Evolutionary conservation across 768 basidiomycete species (phyloP), one percentile per base, ranked within the genome.

Genomic region (Royoungia palumana): DNA sequence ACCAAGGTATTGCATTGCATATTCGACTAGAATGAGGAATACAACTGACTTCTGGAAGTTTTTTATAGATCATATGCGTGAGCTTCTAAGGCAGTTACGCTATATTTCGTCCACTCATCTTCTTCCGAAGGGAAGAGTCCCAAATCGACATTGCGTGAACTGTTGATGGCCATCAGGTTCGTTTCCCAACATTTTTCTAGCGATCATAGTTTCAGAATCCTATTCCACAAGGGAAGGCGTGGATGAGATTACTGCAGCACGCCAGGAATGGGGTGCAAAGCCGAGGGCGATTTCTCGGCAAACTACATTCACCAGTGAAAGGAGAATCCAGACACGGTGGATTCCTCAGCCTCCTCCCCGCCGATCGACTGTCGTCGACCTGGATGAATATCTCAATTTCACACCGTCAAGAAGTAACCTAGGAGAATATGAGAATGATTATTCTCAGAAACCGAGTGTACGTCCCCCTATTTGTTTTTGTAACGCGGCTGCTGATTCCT

Each of bases 51-150:
- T 46, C 27, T 2, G n/a, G 5, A 5, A 65, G 65, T 65, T 67
- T 44, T 65, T 66, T 11, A 44, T 67, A 9, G 58, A 63, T 13
- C 61, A 60, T 27, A 41, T 65, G 22, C 53, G 64, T 65, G 36
- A 55, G 65, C 24, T 35, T n/a, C 17, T 6, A 6, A 45, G 13
- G 6, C 4, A 25, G 2, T 13, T 38, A 2, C 19, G 11, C 9
- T 13, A 7, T 44, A 12, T n/a, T 12, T 9, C 10, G n/a, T 25
- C 13, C 30, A 24, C 40, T 58, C 32, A 53, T 25, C 17, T 11
- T 36, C 27, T 16, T 39, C n/a, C 6, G 22, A 32, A 65, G 66
- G 50, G n/a, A 25, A 25, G 32, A 51, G 61, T 6, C 61, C 55
- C 9, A 46, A 50, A 14, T 54, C 64, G 8, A 68, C 63, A 21